A percentile compares a stretch with the other conserved stretches of the same genome.
phyloP scores from a whole-genome alignment of 1,284 basidiomycete genomes.

The Marasmius sp. region DNA sequence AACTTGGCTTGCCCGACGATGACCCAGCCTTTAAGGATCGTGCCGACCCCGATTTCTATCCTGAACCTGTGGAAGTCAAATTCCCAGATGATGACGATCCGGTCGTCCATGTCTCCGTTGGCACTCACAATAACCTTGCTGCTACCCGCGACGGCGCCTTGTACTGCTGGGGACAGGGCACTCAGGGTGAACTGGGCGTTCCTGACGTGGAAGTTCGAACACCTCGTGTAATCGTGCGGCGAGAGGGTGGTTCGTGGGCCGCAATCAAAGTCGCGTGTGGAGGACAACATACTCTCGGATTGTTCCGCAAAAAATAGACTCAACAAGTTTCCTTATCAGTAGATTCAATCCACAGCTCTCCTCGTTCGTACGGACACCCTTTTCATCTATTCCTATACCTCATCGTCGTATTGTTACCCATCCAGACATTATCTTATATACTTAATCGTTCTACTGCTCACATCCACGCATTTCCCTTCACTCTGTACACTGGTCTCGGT shows the following conservation, averaged over 20 bases:
- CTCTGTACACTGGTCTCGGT: neutral
- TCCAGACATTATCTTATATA: neutral
- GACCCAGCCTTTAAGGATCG: constrained; percentile 54
- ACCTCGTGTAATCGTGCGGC: constrained; percentile 64
- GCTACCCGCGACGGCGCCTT: constrained; percentile 76
- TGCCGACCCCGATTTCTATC: constrained; percentile 52
- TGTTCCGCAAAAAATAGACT: constrained; percentile 57
- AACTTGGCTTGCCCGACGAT: constrained; percentile 73
- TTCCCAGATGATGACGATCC: constrained; percentile 75
- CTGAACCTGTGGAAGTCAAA: constrained; percentile 62
- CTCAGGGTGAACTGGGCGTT: constrained; percentile 68
- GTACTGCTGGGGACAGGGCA: constrained; percentile 87
- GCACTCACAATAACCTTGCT: constrained; percentile 82
- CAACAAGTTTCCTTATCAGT: constrained; percentile 14
- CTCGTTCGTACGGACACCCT: constrained; percentile 36
- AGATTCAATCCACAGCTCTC: constrained; percentile 84
- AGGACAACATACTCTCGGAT: constrained; percentile 69
- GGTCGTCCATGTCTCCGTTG: constrained; percentile 74
- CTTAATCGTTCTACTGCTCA: neutral
- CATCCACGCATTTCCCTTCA: neutral
- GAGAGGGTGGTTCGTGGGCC: constrained; percentile 65
- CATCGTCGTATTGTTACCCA: neutral
- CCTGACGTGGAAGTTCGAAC: constrained; percentile 58
- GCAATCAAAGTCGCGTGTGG: constrained; percentile 64
- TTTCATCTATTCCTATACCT: neutral